Conservation (phyloP, 306 rosid species). For the Ormosia emarginata region DNA sequence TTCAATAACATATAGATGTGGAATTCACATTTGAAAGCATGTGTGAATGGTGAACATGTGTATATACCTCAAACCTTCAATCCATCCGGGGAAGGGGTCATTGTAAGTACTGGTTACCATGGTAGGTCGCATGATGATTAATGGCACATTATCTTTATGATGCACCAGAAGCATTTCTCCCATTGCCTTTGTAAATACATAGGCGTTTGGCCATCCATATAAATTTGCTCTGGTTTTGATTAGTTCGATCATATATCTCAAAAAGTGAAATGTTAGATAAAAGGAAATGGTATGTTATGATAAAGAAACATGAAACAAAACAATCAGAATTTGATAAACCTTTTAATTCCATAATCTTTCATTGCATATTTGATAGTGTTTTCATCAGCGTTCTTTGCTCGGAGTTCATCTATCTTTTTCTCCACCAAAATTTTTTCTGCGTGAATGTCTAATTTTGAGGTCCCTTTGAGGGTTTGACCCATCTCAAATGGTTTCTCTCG, state of each 20-base stretch:
- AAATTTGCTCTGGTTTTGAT: constrained; percentile 24
- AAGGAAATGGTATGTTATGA: background rate
- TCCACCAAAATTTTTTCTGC: background rate
- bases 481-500: constrained; percentile 27
- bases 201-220: constrained; percentile 53
- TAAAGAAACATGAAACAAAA: background rate
- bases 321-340: constrained; percentile 14
- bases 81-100: constrained; percentile 20
- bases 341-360: constrained; percentile 38
- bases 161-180: constrained; percentile 42
- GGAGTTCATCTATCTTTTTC: constrained; percentile 7
- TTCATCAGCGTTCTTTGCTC: background rate
- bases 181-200: constrained; percentile 41
- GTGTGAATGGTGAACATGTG: background rate
- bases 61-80: constrained; percentile 16
- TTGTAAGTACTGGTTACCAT: background rate
- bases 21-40: background rate
- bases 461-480: constrained; percentile 13
- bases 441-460: constrained; percentile 13
- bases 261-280: too few species aligned
- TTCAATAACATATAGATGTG: too few species aligned
- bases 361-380: constrained; percentile 3
- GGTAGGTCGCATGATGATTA: constrained; percentile 20
- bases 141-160: constrained; percentile 2
- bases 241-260: background rate